Evolutionary conservation across 1,139 yeast genomes (phyloP).

Genomic region (Geotrichum macrosporum): DNA sequence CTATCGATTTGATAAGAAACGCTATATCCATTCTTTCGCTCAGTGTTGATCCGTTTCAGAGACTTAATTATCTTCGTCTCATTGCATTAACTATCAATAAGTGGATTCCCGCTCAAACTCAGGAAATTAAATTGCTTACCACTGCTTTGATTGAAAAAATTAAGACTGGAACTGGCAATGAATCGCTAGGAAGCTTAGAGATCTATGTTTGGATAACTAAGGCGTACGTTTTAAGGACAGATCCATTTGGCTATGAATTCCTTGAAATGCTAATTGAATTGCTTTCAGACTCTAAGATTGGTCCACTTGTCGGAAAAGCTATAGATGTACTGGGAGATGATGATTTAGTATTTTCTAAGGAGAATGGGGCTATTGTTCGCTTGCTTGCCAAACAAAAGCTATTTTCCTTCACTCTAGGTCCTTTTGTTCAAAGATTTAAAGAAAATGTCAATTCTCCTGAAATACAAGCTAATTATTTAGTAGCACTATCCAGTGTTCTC

Average conservation of each 20-base stretch:
- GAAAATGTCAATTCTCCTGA: slow-evolving; percentile 17
- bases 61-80: slow-evolving; percentile 57
- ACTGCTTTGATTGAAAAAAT: slow-evolving; percentile 10
- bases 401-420: slow-evolving; percentile 47
- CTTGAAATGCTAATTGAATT: slow-evolving; percentile 40
- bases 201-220: slow-evolving; percentile 64
- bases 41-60: slow-evolving; percentile 35
- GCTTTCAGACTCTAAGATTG: slow-evolving; percentile 37
- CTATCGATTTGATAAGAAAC: slow-evolving; percentile 26
- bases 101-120: slow-evolving; percentile 33
- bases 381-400: slow-evolving; percentile 73
- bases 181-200: slow-evolving; percentile 45
- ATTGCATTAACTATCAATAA: slow-evolving; percentile 59
- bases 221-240: slow-evolving; percentile 60
- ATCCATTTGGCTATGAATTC: slow-evolving; percentile 45
- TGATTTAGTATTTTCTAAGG: slow-evolving; percentile 54
- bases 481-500: slow-evolving; percentile 63
- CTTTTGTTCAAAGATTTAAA: slow-evolving; percentile 33
- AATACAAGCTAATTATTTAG: slow-evolving; percentile 48
- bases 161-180: not conserved
- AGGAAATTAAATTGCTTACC: slow-evolving; percentile 10
- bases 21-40: slow-evolving; percentile 30
- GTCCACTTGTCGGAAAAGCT: slow-evolving; percentile 46
- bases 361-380: slow-evolving; percentile 57
- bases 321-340: slow-evolving; percentile 66